Percentiles rank a stretch among this genome's conserved stretches.
Evolutionary conservation across 495 filamentous ascomycete species (phyloP).

Genomic region (Trypethelium eluteriae): DNA sequence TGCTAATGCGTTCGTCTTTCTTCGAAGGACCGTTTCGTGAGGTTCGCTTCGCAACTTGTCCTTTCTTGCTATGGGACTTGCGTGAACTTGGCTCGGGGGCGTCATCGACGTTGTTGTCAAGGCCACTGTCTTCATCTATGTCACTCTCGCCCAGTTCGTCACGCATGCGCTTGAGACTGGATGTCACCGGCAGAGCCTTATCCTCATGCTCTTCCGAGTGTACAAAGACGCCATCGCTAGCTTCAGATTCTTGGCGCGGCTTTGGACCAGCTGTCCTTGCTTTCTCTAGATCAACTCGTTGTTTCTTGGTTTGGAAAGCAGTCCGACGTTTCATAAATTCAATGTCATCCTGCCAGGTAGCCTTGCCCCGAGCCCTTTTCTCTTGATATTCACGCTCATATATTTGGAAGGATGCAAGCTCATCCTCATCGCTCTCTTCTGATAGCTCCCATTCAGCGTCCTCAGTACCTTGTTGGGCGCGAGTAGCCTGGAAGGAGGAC

Average conservation of each 20-base stretch:
- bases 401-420: not conserved
- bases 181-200: too few relatives aligned
- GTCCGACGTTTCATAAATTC: constrained; percentile 15
- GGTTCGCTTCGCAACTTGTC: not conserved
- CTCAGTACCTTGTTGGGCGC: not conserved
- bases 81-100: not conserved
- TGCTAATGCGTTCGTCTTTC: not conserved
- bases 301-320: not conserved
- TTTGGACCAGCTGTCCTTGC: not conserved
- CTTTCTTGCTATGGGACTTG: not conserved
- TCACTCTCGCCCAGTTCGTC: not conserved
- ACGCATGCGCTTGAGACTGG: not conserved
- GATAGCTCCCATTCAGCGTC: not conserved
- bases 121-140: not conserved
- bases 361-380: constrained; percentile 11
- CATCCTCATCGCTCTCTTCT: not conserved
- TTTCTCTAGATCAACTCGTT: not conserved
- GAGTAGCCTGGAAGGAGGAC: not conserved
- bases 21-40: constrained; percentile 2
- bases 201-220: not conserved
- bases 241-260: not conserved
- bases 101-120: not conserved
- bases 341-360: constrained; percentile 16
- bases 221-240: not conserved
- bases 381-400: not conserved